These are phyloP conservation scores for Xylaria flabelliformis DNA, from an alignment of 495 filamentous ascomycete species.

Conservation along the genomic window DNA sequence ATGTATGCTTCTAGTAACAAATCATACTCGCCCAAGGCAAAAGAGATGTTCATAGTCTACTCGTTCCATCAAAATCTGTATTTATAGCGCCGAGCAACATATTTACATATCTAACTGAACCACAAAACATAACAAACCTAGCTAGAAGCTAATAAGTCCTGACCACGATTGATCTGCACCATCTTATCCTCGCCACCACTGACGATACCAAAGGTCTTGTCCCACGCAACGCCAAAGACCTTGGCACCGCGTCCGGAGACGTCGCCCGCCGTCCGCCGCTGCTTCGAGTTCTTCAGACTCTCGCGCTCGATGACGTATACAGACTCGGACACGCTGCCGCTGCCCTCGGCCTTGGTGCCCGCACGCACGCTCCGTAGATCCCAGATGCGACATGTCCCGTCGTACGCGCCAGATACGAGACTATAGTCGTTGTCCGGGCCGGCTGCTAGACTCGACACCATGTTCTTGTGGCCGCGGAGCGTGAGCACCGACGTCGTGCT, in stretches of 20 bases:
- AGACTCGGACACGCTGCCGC: conserved; percentile 74
- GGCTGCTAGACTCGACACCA: conserved; percentile 71
- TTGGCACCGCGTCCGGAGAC: conserved; percentile 65
- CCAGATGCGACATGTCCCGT: conserved; percentile 91
- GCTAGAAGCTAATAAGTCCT: conserved; percentile 16
- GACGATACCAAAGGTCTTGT: conserved; percentile 82
- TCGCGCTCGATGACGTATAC: conserved; percentile 83
- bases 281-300: conserved; percentile 57
- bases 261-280: conserved; percentile 64
- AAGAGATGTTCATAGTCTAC: neutral
- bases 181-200: conserved; percentile 90
- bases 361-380: conserved; percentile 78
- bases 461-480: conserved; percentile 86
- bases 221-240: conserved; percentile 92
- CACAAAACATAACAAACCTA: neutral
- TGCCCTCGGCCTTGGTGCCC: conserved; percentile 64
- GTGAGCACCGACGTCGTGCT: conserved; percentile 81
- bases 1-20: neutral
- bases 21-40: neutral
- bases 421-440: conserved; percentile 78
- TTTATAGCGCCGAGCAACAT: conserved; percentile 15
- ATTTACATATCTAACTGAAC: neutral
- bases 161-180: conserved; percentile 80
- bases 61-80: conserved; percentile 37
- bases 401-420: conserved; percentile 82